Base-by-base conservation (phyloP, 2,329 filamentous ascomycete species). In the Colletotrichum paranaense region DNA sequence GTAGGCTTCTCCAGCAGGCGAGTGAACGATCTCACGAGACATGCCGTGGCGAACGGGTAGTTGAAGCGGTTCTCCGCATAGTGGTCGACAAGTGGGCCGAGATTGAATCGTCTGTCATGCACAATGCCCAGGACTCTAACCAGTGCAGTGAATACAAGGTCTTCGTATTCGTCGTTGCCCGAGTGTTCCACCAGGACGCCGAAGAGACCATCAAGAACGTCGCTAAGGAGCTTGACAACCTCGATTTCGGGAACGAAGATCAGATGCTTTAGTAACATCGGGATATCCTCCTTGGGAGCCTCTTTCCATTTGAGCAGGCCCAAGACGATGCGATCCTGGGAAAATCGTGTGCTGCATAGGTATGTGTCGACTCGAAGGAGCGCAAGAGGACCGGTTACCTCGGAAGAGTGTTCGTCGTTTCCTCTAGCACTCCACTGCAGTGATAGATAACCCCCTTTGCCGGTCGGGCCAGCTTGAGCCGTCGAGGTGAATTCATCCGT, bases 191-290 rank as follows among this genome's bases (percentile, higher is more conserved):
- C 94, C 32, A 98, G 86, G 32, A 98, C 95, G 6, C 94, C 93
- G 80, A 99, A 99, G 1, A 99, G 89, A 0, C 95, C 91, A 81
- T 98, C 94, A 66, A 99, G 92, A 1, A 98, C 95, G 78, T 97
- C 93, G 75, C 90, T 93, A 8, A 98, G 86, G 55, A 98, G 89
- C 85, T 98, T 99, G 75, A 99, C 97, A 42, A 99, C 94, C 83
- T 99, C 97, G 68, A 98, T 98, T 81, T 99, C 97, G 0, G 97
- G 94, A 0, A 99, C 95, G 76, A 98, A 98, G 24, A 95, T 92
- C 62, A 98, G 90, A 76, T 95, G 92, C 80, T 93, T 93, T 55
- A 99, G 85, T 1, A 97, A 86, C 28, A 91, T 88, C 1, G 94
- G 87, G 1, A 98, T 87, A 46, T 95, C 91, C 32, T 92, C 91